phyloP scores from a whole-genome alignment of 495 filamentous ascomycete species.

The Podospora pseudopauciseta region DNA sequence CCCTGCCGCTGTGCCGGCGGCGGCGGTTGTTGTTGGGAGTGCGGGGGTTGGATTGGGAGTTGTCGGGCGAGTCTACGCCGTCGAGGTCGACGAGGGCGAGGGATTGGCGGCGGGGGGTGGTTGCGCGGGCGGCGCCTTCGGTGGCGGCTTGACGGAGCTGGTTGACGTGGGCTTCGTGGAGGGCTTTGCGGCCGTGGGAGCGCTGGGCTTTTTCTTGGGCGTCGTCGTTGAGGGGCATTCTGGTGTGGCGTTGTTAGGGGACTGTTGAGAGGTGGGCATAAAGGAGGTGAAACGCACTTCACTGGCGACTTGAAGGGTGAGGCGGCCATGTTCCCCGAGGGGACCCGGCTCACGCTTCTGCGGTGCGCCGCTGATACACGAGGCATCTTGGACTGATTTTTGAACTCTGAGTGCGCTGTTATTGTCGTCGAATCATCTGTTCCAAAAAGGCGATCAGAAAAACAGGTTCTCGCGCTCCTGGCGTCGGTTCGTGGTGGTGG shows the following conservation, averaged over 20 bases:
- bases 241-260: constrained; percentile 23
- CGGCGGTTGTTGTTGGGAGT: constrained; percentile 41
- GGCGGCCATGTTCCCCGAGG: constrained; percentile 38
- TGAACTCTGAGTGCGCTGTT: background rate
- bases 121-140: constrained; percentile 59
- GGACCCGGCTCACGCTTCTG: constrained; percentile 51
- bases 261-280: background rate
- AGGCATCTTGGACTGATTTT: constrained; percentile 56
- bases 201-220: constrained; percentile 84
- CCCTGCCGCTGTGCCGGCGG: constrained; percentile 45
- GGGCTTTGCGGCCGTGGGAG: constrained; percentile 79
- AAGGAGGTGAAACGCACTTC: constrained; percentile 50
- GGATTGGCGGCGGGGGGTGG: constrained; percentile 1
- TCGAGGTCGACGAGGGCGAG: constrained; percentile 57
- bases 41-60: constrained; percentile 54
- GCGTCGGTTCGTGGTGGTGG: background rate
- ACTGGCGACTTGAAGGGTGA: constrained; percentile 64
- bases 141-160: constrained; percentile 80
- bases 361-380: constrained; percentile 62
- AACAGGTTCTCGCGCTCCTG: background rate
- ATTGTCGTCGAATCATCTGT: background rate
- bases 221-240: constrained; percentile 94
- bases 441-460: background rate
- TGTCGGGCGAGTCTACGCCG: constrained; percentile 46
- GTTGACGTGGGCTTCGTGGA: constrained; percentile 87